Base-by-base conservation (phyloP, 2,329 filamentous ascomycete species). In the Chaetomium olivaceum region DNA sequence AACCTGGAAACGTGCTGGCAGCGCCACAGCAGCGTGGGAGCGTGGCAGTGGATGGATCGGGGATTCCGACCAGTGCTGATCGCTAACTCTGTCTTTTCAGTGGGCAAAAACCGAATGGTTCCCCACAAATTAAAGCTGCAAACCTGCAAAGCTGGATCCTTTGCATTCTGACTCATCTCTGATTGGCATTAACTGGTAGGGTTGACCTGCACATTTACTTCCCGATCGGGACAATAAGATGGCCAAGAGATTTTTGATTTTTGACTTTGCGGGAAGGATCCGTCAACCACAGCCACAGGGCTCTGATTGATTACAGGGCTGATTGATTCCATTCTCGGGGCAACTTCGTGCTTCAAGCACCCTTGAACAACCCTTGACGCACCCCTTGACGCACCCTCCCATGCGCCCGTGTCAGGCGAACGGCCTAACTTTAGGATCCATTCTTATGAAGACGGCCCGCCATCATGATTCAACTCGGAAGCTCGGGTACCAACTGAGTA, bases 231-330 rank as follows among this genome's bases (percentile, higher is more conserved):
- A 58, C 7, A 61, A 52, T 55, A 52, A 8, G 1, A 4, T 61
- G 63, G 63, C 63, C 63, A 61, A 65, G 63, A 58, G 54, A 46
- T 46, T 43, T 11, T 36, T 23, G 54, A 46, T 46, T 43, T 11
- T 36, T 23, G 27, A 3, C 25, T 12, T 27, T 16, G 50, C 39
- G 25, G 23, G 14, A 48, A 27, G 50, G 19, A 36, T 31, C 25
- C 33, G 14, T 25, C n/a, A 55, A 23, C 48, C 46, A 59, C 54
- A 7, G 61, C 55, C 54, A 46, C 61, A 43, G 54, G n/a, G n/a
- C n/a, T n/a, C n/a, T n/a, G n/a, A n/a, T n/a, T n/a, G n/a, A n/a
- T n/a, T 12, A 36, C 36, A 19, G 36, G 39, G 39, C 39, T 43
- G 39, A 48, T 21, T 21, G 46, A 21, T 23, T 36, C n/a, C 8